A percentile compares a stretch with the other conserved stretches of the same genome.
Conservation (phyloP, 441 rosid genomes). For the Euphorbia schlechtendalii region DNA sequence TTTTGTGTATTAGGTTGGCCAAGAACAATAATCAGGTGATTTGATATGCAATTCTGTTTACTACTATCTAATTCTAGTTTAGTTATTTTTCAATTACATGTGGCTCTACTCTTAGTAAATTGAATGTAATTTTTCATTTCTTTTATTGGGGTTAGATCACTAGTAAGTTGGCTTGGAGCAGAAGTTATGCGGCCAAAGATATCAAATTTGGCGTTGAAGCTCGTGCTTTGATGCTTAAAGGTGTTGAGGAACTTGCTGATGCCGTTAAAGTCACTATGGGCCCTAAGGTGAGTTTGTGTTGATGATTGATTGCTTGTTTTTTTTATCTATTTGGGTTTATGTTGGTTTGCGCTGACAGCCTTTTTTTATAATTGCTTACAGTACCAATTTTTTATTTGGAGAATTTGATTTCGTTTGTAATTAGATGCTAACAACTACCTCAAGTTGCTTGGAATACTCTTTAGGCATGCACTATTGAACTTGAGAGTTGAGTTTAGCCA, state of each 20-base stretch:
- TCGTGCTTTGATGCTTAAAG: conserved; percentile 69
- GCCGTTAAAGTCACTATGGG: conserved; percentile 82
- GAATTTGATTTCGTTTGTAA: no score
- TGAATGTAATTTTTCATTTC: not conserved
- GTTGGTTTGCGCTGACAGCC: not conserved
- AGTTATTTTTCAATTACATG: not conserved
- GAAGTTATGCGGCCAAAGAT: conserved; percentile 67
- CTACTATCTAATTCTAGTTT: no score
- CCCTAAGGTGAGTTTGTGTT: conserved; percentile 50
- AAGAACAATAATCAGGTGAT: conserved; percentile 35
- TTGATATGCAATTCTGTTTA: not conserved
- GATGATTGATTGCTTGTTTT: not conserved
- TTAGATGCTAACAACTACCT: no score
- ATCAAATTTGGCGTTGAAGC: conserved; percentile 74
- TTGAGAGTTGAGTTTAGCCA: no score
- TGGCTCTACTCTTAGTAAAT: not conserved
- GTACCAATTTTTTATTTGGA: no score
- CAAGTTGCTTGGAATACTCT: no score
- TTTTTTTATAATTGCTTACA: not conserved
- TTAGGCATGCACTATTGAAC: no score
- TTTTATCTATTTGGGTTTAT: no score
- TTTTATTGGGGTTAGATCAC: conserved; percentile 34
- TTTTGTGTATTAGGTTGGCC: conserved; percentile 32
- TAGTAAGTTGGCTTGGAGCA: conserved; percentile 42
- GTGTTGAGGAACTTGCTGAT: conserved; percentile 78